A percentile compares a stretch with the other conserved stretches of the same genome.
phyloP scores from a whole-genome alignment of 2,329 filamentous ascomycete species.

The Diatrype stigma region DNA sequence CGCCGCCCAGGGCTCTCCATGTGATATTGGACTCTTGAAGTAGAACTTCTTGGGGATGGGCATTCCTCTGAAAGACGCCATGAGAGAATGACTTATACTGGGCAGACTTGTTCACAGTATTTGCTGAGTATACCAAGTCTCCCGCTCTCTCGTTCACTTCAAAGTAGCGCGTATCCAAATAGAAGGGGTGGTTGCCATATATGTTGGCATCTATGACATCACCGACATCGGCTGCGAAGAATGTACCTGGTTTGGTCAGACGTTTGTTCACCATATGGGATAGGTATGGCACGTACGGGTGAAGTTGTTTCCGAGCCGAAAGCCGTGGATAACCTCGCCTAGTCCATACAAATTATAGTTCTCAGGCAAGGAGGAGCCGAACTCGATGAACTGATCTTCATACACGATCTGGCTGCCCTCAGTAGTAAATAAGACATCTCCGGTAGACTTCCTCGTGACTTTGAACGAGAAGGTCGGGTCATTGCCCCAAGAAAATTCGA shows the following conservation, averaged over 20 bases:
- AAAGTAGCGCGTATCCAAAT: slow-evolving; percentile 75
- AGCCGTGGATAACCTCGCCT: slow-evolving; percentile 67
- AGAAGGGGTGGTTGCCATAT: slow-evolving; percentile 75
- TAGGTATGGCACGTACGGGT: slow-evolving; percentile 59
- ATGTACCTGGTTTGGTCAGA: no score
- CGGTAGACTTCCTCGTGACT: slow-evolving; percentile 53
- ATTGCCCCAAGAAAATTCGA: slow-evolving; percentile 51
- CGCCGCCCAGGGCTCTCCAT: slow-evolving; percentile 60
- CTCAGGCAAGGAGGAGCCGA: slow-evolving; percentile 60
- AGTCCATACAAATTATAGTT: slow-evolving; percentile 74
- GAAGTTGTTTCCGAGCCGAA: slow-evolving; percentile 68
- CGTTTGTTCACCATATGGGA: no score
- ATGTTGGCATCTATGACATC: slow-evolving; percentile 64
- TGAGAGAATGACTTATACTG: slow-evolving; percentile 67
- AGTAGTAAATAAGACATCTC: slow-evolving; percentile 66
- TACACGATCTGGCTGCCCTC: slow-evolving; percentile 61
- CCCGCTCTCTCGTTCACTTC: slow-evolving; percentile 45
- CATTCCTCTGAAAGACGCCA: slow-evolving; percentile 72
- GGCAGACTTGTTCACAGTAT: slow-evolving; percentile 47
- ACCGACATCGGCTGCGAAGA: slow-evolving; percentile 55
- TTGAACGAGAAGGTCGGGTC: slow-evolving; percentile 64
- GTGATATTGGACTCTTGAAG: slow-evolving; percentile 63
- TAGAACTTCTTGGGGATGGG: slow-evolving; percentile 71
- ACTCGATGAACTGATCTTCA: slow-evolving; percentile 75
- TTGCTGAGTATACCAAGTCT: slow-evolving; percentile 47